These are phyloP conservation scores for Hypocreales sp. DNA, from an alignment of 2,329 filamentous ascomycete genomes.

Conservation along the genomic window DNA sequence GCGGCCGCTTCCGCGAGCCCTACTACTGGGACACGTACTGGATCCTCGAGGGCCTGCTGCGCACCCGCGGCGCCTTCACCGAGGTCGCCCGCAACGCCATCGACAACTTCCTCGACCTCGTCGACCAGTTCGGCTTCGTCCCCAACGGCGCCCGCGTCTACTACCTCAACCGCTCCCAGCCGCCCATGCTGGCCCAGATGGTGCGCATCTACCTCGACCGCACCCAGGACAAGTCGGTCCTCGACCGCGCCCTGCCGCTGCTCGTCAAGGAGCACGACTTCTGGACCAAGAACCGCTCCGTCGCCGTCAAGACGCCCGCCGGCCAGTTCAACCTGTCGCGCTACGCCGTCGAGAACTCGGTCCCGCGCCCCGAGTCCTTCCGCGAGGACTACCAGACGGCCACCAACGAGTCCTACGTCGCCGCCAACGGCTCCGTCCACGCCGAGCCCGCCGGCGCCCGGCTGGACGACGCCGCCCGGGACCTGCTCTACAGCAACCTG, in stretches of 20 bases:
- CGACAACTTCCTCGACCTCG: conserved; percentile 53
- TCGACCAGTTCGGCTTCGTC: conserved; percentile 49
- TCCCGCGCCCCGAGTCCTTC: conserved; percentile 53
- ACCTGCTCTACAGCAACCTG: conserved; percentile 42
- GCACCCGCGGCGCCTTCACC: conserved; percentile 47
- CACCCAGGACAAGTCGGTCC: conserved; percentile 45
- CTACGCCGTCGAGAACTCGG: conserved; percentile 46
- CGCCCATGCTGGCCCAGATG: conserved; percentile 51
- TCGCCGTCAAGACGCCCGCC: conserved; percentile 29
- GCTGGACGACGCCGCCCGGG: conserved; percentile 36
- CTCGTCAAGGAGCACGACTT: conserved; percentile 49
- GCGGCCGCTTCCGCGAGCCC: conserved; percentile 54
- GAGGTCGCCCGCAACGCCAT: conserved; percentile 51
- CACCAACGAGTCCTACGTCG: conserved; percentile 49
- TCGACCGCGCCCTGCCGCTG: conserved; percentile 44
- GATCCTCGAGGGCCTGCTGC: conserved; percentile 50
- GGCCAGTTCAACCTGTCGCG: conserved; percentile 39
- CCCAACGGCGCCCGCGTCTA: conserved; percentile 54
- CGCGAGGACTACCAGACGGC: conserved; percentile 49
- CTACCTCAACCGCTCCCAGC: conserved; percentile 54
- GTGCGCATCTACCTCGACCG: conserved; percentile 47
- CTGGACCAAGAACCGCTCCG: conserved; percentile 44
- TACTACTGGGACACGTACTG: conserved; percentile 62
- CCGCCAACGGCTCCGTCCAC: conserved; percentile 41
- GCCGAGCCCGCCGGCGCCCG: conserved; percentile 22